Evolutionary conservation across 345 rosid genomes (phyloP).

Genomic region (Brassica incana): DNA sequence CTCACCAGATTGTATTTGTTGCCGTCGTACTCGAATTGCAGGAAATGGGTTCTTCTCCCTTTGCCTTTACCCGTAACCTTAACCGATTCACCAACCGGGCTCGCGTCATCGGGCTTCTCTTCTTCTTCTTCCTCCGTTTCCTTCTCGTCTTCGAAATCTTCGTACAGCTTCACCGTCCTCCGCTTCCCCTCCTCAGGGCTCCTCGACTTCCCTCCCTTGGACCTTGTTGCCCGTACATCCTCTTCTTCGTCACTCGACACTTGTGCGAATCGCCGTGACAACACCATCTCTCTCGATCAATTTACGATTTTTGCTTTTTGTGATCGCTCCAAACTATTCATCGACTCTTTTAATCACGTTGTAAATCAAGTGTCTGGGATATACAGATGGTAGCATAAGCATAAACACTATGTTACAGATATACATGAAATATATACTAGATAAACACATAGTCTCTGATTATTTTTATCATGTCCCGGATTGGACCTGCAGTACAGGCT

Average conservation of each 20-base stretch:
- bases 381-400: too few relatives aligned
- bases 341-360: background rate
- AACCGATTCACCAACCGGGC: conserved; percentile 64
- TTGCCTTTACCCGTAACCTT: conserved; percentile 79
- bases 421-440: too few relatives aligned
- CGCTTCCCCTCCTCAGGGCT: conserved; percentile 8
- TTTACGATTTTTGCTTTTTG: background rate
- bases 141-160: conserved; percentile 29
- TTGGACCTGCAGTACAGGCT: too few relatives aligned
- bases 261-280: background rate
- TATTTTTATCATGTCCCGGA: too few relatives aligned
- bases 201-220: conserved; percentile 15
- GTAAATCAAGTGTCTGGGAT: too few relatives aligned
- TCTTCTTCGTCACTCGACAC: conserved; percentile 3
- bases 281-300: background rate
- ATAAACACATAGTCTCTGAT: too few relatives aligned
- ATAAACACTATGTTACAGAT: too few relatives aligned
- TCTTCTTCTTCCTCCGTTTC: conserved; percentile 16
- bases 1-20: conserved; percentile 81
- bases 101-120: conserved; percentile 72
- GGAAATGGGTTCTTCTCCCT: conserved; percentile 58
- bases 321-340: background rate
- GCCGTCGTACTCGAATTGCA: conserved; percentile 77
- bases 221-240: conserved; percentile 29
- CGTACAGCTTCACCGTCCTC: conserved; percentile 15